phyloP scores from a whole-genome alignment of 192 early-diverging fungal genomes.

The Linnemannia elongata region DNA sequence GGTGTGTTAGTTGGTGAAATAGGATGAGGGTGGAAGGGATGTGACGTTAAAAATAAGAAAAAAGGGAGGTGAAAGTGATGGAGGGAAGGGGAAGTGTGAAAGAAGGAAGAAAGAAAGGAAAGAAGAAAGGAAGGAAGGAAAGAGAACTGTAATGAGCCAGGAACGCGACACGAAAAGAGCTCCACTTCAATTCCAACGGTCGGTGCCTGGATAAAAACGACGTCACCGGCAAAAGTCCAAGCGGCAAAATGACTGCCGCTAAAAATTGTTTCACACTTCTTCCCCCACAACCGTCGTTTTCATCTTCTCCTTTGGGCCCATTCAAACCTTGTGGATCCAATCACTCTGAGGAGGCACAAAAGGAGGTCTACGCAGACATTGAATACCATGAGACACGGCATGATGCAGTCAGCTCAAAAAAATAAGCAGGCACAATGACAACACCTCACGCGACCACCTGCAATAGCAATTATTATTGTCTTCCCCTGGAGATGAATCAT shows the following conservation, averaged over 20 bases:
- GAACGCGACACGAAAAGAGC: not conserved
- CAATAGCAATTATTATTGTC: too few relatives aligned
- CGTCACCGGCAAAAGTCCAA: not conserved
- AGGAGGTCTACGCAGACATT: too few relatives aligned
- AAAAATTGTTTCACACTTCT: not conserved
- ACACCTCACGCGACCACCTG: too few relatives aligned
- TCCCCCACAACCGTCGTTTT: not conserved
- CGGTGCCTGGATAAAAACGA: not conserved
- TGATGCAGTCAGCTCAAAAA: too few relatives aligned
- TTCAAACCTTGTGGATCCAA: too few relatives aligned
- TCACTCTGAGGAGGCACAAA: too few relatives aligned
- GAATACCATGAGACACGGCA: too few relatives aligned
- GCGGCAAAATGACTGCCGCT: not conserved
- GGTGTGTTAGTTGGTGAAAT: not conserved
- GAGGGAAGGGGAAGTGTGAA: not conserved
- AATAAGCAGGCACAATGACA: too few relatives aligned
- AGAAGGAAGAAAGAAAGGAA: not conserved
- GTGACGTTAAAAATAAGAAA: not conserved
- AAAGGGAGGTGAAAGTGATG: not conserved
- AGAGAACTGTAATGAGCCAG: not conserved
- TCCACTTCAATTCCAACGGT: not conserved
- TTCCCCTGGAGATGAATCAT: too few relatives aligned
- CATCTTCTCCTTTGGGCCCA: too few relatives aligned
- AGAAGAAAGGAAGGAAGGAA: not conserved
- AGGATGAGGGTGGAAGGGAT: not conserved